These are phyloP conservation scores for Cercospora sesami DNA, from an alignment of 2,329 filamentous ascomycete genomes.

Conservation along the genomic window DNA sequence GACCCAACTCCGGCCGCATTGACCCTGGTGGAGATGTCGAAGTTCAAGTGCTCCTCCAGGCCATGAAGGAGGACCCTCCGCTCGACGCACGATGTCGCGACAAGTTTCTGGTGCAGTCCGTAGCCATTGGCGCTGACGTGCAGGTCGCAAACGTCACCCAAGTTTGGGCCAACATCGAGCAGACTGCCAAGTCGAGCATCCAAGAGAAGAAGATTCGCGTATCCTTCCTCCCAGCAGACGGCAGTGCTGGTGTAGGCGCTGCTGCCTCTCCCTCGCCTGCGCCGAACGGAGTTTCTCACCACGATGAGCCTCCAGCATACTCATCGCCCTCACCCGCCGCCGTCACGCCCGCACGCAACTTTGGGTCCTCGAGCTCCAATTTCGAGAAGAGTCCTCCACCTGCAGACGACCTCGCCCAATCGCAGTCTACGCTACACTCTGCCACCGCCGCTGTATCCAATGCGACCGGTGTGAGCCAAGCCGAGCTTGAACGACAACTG, in stretches of 20 bases:
- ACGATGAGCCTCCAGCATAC: conserved; percentile 54
- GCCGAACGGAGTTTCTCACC: conserved; percentile 34
- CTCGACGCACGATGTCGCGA: conserved; percentile 87
- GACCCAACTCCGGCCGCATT: conserved; percentile 94
- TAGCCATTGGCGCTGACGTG: conserved; percentile 77
- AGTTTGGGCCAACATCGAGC: conserved; percentile 75
- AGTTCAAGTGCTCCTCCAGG: conserved; percentile 95
- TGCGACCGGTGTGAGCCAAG: conserved; percentile 52
- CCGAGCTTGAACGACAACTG: conserved; percentile 72
- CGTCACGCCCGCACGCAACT: conserved; percentile 48
- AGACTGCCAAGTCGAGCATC: conserved; percentile 72
- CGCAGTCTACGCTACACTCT: conserved; percentile 42
- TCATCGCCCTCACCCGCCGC: conserved; percentile 56
- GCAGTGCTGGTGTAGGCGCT: conserved; percentile 35
- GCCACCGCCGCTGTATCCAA: conserved; percentile 48
- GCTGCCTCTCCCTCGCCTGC: conserved; percentile 19
- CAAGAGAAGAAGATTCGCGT: conserved; percentile 97
- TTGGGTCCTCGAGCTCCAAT: conserved; percentile 10
- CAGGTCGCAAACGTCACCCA: conserved; percentile 77
- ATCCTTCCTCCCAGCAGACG: conserved; percentile 70
- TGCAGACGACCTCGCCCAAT: conserved; percentile 31
- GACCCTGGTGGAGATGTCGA: conserved; percentile 87
- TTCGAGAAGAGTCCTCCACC: conserved; percentile 43
- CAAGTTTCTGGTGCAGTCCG: conserved; percentile 96
- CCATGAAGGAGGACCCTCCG: conserved; percentile 94